Evolutionary conservation across 2,329 filamentous ascomycete genomes (phyloP), one percentile per base, ranked within the genome.

Genomic region (Akanthomyces uredinophilus): DNA sequence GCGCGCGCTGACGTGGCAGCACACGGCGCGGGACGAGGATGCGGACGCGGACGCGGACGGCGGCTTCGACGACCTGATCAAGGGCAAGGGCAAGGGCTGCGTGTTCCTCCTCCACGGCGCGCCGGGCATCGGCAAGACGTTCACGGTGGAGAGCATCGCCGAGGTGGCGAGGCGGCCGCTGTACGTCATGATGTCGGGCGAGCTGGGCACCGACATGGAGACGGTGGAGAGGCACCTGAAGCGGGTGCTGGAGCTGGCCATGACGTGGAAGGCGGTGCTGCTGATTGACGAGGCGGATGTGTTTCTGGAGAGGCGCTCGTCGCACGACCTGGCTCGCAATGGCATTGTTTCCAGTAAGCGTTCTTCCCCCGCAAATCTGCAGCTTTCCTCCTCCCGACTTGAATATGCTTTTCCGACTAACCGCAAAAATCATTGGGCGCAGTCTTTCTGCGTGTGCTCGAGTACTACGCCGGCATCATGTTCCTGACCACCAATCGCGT

Each of bases 401-500:
- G 32, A 37, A 37, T 29, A 11, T n/a, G n/a, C n/a, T n/a, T n/a
- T 16, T 18, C 10, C 16, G 10, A 11, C 46, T 50, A 20, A 29
- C 46, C 1, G 11, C 6, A n/a, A n/a, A n/a, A n/a, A n/a, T n/a
- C n/a, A 4, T 27, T 13, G 6, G 14, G n/a, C n/a, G n/a, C 46
- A 32, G 73, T 75, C 0, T 75, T 77, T 49, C 64, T 76, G 5
- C 70, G 74, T 7, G 68, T 71, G 0, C 65, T 77, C 3, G 73
- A 74, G 50, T 75, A 74, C 59, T 74, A 73, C 60, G 66, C 67
- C 5, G 72, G 74, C 7, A 75, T 76, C 22, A 60, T 76, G 1
- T 71, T 76, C 41, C 66, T 76, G 2, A 76, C 73, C 0, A 71
- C 70, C 14, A 76, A 76, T 54, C 70, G 74, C 2, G 71, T 76